Evolutionary conservation across 495 filamentous ascomycete species (phyloP), one percentile per base, ranked within the genome.

Genomic region (Lasiosphaeriaceae sp.): DNA sequence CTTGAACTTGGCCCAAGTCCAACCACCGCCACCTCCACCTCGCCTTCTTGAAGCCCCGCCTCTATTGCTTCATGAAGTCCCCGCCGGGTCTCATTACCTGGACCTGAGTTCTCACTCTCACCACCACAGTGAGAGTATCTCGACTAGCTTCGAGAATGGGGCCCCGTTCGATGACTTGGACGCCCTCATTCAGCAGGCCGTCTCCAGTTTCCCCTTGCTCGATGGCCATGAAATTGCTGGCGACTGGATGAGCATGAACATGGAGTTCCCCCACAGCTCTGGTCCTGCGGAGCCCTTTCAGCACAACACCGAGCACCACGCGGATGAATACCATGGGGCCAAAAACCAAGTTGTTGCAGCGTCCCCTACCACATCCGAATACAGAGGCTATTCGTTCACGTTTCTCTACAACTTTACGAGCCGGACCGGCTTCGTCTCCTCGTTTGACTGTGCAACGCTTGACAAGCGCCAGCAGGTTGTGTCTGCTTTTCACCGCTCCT

Each of bases 351-450:
- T 9, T 31, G 26, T 31, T 3, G 9, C 26, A 9, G 3, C 26
- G 9, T 31, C 26, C 26, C 26, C 26, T 31, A 9, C 26, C 26
- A n/a, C n/a, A n/a, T 54, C 62, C 11, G 47, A 57, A 11, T 60
- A 60, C 35, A 60, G 59, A 11, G 58, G 57, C 8, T 65, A 67
- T 23, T 63, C 59, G 3, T 67, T 69, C 20, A 21, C 47, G 21
- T 69, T 67, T 16, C 57, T 69, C 16, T 61, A 59, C 49, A 60
- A 65, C 57, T 69, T 69, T 52, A 69, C 66, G 12, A 69, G 66
- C 54, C 44, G 64, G 26, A 65, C 62, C 1, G 66, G 66, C 4
- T 44, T 69, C 12, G 64, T 67, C 14, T 56, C 62, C 12, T 69
- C 66, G n/a, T 69, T 69, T 34, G 66, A 69, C 12, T 69, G 66